Conservation (phyloP, 306 rosid species). For the Pterocarpus santalinus region DNA sequence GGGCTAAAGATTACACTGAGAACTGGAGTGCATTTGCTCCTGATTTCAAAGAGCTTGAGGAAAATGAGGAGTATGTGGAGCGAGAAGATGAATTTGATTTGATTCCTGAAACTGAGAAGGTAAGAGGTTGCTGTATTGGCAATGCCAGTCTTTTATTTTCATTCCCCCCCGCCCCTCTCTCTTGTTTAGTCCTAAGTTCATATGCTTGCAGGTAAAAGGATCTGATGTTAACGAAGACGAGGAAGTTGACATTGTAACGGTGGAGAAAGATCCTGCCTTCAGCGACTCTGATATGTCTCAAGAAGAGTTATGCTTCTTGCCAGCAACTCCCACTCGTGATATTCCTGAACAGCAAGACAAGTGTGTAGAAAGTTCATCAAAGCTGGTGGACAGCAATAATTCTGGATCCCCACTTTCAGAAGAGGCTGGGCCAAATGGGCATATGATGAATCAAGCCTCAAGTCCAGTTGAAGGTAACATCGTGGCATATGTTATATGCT, state of each 20-base stretch:
- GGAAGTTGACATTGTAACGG: conserved; percentile 80
- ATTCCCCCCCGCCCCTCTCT: background rate
- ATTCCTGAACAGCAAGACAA: conserved; percentile 74
- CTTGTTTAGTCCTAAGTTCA: conserved; percentile 7
- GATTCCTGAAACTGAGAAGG: conserved; percentile 91
- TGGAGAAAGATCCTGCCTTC: conserved; percentile 85
- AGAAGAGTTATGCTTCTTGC: conserved; percentile 88
- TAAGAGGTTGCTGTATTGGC: conserved; percentile 41
- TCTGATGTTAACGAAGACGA: conserved; percentile 84
- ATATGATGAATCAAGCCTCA: conserved; percentile 65
- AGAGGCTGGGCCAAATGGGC: conserved; percentile 87
- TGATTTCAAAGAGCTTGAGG: conserved; percentile 98
- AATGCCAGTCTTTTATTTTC: background rate
- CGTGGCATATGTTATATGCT: background rate
- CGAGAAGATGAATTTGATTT: conserved; percentile 98
- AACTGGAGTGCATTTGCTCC: conserved; percentile 99
- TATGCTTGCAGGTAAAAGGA: conserved; percentile 74
- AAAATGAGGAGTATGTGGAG: conserved; percentile 94
- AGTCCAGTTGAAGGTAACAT: conserved; percentile 85
- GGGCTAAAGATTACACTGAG: conserved; percentile 99
- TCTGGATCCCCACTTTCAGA: conserved; percentile 94
- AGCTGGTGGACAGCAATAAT: conserved; percentile 78
- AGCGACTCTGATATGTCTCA: conserved; percentile 94
- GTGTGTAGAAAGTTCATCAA: conserved; percentile 75
- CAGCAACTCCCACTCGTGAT: conserved; percentile 82